Evolutionary conservation across 164 flowering plant genomes (phyloP).

Genomic region (Tetracentron sinense): DNA sequence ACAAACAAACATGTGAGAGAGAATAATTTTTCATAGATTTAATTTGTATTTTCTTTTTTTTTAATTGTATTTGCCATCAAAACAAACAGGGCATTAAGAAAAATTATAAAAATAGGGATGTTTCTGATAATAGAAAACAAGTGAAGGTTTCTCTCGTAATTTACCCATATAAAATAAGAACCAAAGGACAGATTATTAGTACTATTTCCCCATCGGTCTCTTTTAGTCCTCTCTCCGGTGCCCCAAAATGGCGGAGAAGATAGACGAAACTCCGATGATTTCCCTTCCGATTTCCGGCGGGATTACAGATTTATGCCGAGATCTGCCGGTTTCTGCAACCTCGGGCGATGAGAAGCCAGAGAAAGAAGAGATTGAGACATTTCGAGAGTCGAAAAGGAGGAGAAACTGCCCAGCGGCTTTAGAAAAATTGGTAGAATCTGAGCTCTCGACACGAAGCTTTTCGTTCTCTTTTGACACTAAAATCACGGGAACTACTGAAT

Average conservation of each 20-base stretch:
- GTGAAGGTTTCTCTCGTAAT: not conserved
- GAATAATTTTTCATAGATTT: too few relatives aligned
- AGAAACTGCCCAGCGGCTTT: constrained; percentile 18
- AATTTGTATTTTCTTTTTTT: too few relatives aligned
- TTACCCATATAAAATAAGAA: not conserved
- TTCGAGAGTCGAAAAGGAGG: constrained; percentile 18
- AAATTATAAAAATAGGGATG: too few relatives aligned
- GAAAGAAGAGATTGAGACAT: constrained; percentile 1
- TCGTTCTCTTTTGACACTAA: constrained; percentile 22
- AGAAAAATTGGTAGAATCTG: constrained; percentile 10
- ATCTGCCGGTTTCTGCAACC: not conserved
- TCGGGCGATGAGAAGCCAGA: not conserved
- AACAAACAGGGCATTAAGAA: too few relatives aligned
- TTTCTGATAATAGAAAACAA: not conserved
- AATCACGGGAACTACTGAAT: constrained; percentile 6
- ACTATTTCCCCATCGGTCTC: too few relatives aligned
- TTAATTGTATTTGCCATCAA: too few relatives aligned
- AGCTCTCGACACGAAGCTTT: constrained; percentile 9
- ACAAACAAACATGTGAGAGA: too few relatives aligned
- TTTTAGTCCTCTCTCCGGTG: not conserved
- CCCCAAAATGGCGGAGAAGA: constrained; percentile 8
- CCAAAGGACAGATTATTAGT: not conserved
- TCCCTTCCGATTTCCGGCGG: not conserved
- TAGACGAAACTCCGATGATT: not conserved
- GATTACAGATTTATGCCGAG: not conserved